A percentile compares a stretch with the other conserved stretches of the same genome.
These are phyloP conservation scores for Pleurotus eryngii DNA, from an alignment of 768 basidiomycete species.

Conservation along the genomic window DNA sequence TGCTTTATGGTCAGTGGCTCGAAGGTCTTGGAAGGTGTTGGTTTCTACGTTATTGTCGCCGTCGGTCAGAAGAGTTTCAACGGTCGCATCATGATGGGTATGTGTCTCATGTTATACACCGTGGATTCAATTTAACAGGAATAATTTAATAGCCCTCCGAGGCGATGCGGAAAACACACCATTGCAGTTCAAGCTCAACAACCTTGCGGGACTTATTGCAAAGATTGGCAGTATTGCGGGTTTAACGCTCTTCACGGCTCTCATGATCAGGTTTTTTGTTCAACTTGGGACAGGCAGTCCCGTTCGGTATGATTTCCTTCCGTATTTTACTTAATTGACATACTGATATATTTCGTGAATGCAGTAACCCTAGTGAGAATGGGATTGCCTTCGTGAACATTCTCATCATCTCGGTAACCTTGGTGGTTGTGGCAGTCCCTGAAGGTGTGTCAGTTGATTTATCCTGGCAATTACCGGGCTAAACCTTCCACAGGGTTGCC, in stretches of 20 bases:
- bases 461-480: neutral
- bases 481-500: conserved; percentile 64
- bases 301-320: conserved; percentile 34
- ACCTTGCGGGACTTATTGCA: conserved; percentile 92
- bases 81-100: conserved; percentile 97
- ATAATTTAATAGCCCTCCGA: conserved; percentile 60
- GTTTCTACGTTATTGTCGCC: conserved; percentile 87
- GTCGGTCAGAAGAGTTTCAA: conserved; percentile 94
- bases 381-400: conserved; percentile 91
- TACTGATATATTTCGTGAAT: no score
- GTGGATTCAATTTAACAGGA: neutral
- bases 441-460: conserved; percentile 29
- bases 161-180: conserved; percentile 89
- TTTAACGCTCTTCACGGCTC: conserved; percentile 70
- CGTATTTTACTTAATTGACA: neutral
- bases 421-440: conserved; percentile 51
- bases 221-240: conserved; percentile 85
- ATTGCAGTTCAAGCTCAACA: conserved; percentile 89
- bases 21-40: conserved; percentile 94
- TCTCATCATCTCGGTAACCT: conserved; percentile 89
- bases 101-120: conserved; percentile 22
- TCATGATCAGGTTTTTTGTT: conserved; percentile 96
- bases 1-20: conserved; percentile 90
- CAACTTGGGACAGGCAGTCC: conserved; percentile 68
- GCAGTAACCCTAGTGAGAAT: conserved; percentile 71